Percentiles rank a stretch among this genome's conserved stretches.
Conservation (phyloP, 2,329 filamentous ascomycete species). For the Colletotrichum costaricense region DNA sequence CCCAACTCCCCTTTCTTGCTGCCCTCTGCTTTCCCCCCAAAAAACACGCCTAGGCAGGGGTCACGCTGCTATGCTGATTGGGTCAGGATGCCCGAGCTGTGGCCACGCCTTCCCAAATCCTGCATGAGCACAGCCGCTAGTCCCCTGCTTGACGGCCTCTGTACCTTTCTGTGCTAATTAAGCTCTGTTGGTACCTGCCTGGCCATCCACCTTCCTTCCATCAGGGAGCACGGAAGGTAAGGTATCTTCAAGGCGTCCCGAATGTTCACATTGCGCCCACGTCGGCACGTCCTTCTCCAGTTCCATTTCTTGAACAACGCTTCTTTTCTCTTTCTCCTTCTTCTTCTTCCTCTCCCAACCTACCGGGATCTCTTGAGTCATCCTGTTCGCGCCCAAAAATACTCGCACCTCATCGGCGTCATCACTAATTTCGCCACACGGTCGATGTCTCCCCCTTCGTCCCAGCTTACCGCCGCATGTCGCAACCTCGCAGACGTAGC, state of each 20-base stretch:
- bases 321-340: neutral
- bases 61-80: constrained; percentile 27
- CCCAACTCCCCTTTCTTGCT: constrained; percentile 28
- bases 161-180: constrained; percentile 3
- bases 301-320: too few species aligned
- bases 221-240: neutral
- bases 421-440: neutral
- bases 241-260: neutral
- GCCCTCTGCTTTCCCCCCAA: constrained; percentile 9
- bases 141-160: neutral
- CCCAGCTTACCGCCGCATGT: neutral
- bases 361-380: neutral
- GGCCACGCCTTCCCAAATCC: constrained; percentile 30
- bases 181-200: neutral
- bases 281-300: neutral
- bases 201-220: neutral
- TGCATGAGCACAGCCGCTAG: constrained; percentile 24
- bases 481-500: constrained; percentile 9
- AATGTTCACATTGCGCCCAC: neutral
- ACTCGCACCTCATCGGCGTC: neutral
- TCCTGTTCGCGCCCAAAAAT: neutral
- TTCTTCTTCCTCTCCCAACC: neutral
- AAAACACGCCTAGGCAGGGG: constrained; percentile 20
- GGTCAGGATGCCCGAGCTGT: constrained; percentile 6
- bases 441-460: neutral